Percentiles rank a stretch among this genome's conserved stretches.
These are phyloP conservation scores for Amoebophrya sp. DNA, from an alignment of 169 alveolate genomes.

Conservation along the genomic window DNA sequence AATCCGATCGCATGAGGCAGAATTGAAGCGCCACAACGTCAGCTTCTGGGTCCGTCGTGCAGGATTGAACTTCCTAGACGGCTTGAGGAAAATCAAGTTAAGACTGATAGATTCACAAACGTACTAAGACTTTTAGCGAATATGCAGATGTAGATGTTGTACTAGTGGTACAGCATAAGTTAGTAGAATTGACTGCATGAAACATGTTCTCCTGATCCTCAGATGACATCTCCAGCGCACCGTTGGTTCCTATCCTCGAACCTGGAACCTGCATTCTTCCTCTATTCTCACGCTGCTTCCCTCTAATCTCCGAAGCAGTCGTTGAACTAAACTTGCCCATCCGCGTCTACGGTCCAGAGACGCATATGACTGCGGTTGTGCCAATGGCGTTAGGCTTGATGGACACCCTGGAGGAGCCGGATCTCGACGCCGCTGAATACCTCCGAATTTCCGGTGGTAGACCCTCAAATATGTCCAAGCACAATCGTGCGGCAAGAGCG, in stretches of 20 bases:
- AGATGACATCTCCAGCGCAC: too few species aligned
- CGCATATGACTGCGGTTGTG: conserved; percentile 54
- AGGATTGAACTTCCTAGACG: conserved; percentile 54
- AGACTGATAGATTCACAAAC: too few species aligned
- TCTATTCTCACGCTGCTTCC: too few species aligned
- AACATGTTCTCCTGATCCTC: too few species aligned
- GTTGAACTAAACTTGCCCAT: too few species aligned
- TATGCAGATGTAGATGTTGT: too few species aligned
- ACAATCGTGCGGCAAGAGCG: not conserved
- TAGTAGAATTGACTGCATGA: too few species aligned
- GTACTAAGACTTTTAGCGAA: too few species aligned
- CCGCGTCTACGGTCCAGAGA: conserved; percentile 57
- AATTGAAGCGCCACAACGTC: not conserved
- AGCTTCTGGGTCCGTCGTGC: conserved; percentile 52
- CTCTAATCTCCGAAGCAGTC: too few species aligned
- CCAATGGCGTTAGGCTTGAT: conserved; percentile 47
- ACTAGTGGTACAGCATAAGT: too few species aligned
- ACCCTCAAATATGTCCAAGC: not conserved
- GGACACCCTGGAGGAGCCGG: conserved; percentile 19
- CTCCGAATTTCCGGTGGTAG: not conserved
- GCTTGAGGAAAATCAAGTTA: conserved; percentile 42
- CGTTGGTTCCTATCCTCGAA: too few species aligned
- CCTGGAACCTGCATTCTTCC: too few species aligned
- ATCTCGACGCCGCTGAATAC: conserved; percentile 2
- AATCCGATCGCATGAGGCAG: conserved; percentile 37